Conservation (phyloP, 1,284 basidiomycete genomes). For the Cutaneotrichosporon spelunceum region DNA sequence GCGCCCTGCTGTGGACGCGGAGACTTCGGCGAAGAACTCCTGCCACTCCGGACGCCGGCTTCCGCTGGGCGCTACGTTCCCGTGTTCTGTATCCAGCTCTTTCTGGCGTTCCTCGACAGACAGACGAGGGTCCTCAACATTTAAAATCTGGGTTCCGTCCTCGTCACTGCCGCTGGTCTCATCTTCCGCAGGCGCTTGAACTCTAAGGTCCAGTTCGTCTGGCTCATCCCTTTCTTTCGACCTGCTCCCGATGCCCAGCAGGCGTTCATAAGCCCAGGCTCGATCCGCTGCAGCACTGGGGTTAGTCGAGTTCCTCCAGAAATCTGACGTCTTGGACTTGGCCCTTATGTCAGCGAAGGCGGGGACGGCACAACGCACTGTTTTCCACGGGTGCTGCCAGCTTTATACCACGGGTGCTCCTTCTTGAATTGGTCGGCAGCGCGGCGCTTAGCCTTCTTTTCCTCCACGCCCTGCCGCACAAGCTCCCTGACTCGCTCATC, state of each 20-base stretch:
- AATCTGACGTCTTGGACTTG: slow-evolving; percentile 38
- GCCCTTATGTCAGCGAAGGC: slow-evolving; percentile 28
- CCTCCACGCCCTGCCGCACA: slow-evolving; percentile 24
- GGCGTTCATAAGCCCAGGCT: slow-evolving; percentile 41
- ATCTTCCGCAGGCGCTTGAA: neutral
- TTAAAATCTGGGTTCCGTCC: slow-evolving; percentile 14
- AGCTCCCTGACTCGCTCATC: slow-evolving; percentile 25
- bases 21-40: slow-evolving; percentile 20
- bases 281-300: slow-evolving; percentile 40
- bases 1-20: neutral
- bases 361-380: slow-evolving; percentile 24
- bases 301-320: slow-evolving; percentile 2
- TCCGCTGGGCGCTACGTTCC: slow-evolving; percentile 29
- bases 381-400: slow-evolving; percentile 42
- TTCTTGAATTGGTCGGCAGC: slow-evolving; percentile 36
- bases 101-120: slow-evolving; percentile 27
- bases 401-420: slow-evolving; percentile 44
- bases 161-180: neutral
- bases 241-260: slow-evolving; percentile 19
- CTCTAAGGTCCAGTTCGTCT: neutral
- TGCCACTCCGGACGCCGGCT: slow-evolving; percentile 37
- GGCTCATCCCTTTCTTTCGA: neutral
- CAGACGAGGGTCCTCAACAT: slow-evolving; percentile 34
- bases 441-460: slow-evolving; percentile 31
- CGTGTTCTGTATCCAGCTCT: slow-evolving; percentile 43